Evolutionary conservation across 2,329 filamentous ascomycete genomes (phyloP).

Genomic region (Fusarium ambrosium): DNA sequence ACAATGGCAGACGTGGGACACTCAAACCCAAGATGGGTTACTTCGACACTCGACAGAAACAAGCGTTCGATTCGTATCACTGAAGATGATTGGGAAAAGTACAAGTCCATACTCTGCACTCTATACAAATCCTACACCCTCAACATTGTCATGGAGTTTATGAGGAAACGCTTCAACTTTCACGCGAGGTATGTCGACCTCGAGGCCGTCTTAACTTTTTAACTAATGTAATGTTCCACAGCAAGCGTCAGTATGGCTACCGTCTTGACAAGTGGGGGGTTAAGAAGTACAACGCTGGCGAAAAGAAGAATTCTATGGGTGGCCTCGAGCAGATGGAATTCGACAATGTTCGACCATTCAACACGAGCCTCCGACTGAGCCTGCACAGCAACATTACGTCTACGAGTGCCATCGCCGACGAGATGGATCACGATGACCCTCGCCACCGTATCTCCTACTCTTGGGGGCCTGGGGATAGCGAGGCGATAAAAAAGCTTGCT

Average conservation of each 20-base stretch:
- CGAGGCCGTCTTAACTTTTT: not conserved
- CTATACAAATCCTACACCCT: conserved; percentile 42
- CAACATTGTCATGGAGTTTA: conserved; percentile 36
- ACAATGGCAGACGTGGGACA: conserved; percentile 26
- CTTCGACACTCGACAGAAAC: conserved; percentile 10
- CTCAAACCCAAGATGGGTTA: conserved; percentile 17
- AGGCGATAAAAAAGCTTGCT: conserved; percentile 41
- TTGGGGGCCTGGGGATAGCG: conserved; percentile 28
- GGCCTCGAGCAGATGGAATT: conserved; percentile 12
- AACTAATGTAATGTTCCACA: conserved; percentile 24
- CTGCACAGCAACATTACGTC: not conserved
- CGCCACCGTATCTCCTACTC: conserved; percentile 19
- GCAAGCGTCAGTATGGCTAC: conserved; percentile 51
- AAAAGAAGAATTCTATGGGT: conserved; percentile 27
- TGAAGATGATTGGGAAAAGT: conserved; percentile 40
- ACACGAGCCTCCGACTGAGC: not conserved
- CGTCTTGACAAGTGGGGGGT: conserved; percentile 46
- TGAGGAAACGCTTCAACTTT: conserved; percentile 34
- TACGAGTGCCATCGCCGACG: conserved; percentile 6
- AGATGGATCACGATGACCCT: conserved; percentile 14
- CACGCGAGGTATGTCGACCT: conserved; percentile 34
- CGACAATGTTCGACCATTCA: conserved; percentile 11
- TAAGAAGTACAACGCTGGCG: conserved; percentile 45
- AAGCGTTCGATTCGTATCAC: conserved; percentile 42
- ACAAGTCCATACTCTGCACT: conserved; percentile 35